Evolutionary conservation across 352 stramenopile genomes (phyloP).

Genomic region (Saprolegnia parasitica): DNA sequence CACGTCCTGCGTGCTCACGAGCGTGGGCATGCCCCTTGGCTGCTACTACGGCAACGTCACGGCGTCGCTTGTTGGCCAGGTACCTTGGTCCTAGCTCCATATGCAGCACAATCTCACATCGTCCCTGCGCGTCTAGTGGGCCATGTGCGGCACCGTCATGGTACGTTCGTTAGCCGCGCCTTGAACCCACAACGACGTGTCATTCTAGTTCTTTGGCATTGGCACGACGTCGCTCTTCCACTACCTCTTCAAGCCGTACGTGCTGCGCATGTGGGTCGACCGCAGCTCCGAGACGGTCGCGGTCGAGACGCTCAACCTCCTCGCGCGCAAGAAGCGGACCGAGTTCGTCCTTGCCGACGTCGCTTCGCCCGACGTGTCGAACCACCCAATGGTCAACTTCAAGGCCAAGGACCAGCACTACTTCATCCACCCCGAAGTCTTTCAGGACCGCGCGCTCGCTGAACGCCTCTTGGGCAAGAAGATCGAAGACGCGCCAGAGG

Average conservation of each 20-base stretch:
- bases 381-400: conserved; percentile 32
- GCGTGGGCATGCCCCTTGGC: conserved; percentile 69
- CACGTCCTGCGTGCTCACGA: conserved; percentile 76
- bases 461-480: conserved; percentile 51
- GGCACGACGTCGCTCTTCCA: conserved; percentile 44
- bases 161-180: conserved; percentile 29
- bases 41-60: conserved; percentile 70
- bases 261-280: conserved; percentile 3
- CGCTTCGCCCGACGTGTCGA: too few species aligned
- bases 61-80: conserved; percentile 66
- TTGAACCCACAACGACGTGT: neutral
- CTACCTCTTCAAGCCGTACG: conserved; percentile 8
- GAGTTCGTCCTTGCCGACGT: conserved; percentile 1
- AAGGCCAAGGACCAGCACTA: conserved; percentile 56
- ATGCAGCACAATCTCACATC: neutral
- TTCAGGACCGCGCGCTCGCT: conserved; percentile 49
- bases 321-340: conserved; percentile 1
- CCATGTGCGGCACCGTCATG: conserved; percentile 87
- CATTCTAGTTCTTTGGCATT: conserved; percentile 59
- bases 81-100: conserved; percentile 25
- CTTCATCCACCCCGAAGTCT: conserved; percentile 76
- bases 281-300: conserved; percentile 1
- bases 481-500: conserved; percentile 30
- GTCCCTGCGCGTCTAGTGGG: conserved; percentile 43
- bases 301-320: conserved; percentile 11